Conservation (phyloP, 176 grass and related monocot genomes). For the Triticum timopheevii region DNA sequence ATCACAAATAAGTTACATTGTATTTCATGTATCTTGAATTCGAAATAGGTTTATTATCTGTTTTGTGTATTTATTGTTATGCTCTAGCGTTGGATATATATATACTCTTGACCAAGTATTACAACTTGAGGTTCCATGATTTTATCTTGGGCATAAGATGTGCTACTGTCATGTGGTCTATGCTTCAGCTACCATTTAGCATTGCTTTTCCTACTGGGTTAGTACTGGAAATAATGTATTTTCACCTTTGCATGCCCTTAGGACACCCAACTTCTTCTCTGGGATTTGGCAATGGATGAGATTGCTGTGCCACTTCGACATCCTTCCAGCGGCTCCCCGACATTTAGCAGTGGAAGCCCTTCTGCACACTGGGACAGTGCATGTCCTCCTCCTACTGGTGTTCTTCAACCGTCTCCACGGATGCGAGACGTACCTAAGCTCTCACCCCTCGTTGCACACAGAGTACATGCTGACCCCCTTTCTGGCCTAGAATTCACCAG, state of each 20-base stretch:
- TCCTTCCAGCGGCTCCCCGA: constrained; percentile 65
- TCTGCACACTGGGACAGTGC: constrained; percentile 81
- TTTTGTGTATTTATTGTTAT: constrained; percentile 3
- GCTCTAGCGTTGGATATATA: not conserved
- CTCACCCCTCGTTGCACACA: constrained; percentile 72
- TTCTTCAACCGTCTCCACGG: constrained; percentile 84
- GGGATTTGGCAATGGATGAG: constrained; percentile 88
- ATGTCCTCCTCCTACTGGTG: constrained; percentile 51
- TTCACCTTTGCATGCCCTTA: constrained; percentile 30
- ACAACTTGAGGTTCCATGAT: constrained; percentile 14
- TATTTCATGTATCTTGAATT: not conserved
- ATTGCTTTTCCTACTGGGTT: not conserved
- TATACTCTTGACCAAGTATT: constrained; percentile 6
- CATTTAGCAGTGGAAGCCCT: constrained; percentile 71
- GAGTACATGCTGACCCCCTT: constrained; percentile 71
- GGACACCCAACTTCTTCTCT: constrained; percentile 89
- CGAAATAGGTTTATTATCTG: not conserved
- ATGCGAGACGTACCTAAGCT: constrained; percentile 87
- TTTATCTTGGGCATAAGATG: constrained; percentile 6
- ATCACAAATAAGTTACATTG: constrained; percentile 3
- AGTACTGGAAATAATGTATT: constrained; percentile 8
- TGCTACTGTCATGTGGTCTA: not conserved
- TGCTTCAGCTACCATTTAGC: constrained; percentile 16
- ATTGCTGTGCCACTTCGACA: constrained; percentile 68
- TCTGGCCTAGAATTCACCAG: constrained; percentile 76